phyloP scores from a whole-genome alignment of 129 eudicot genomes.

The carrot (Daucus carota) region DH1_v3.0 NC_030387.2:3672501-3673000 shows the following conservation, averaged over 20 bases:
- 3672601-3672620: constrained; percentile 74
- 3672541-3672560: constrained; percentile 25
- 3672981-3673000: constrained; percentile 76
- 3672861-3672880: constrained; percentile 48
- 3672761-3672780: neutral
- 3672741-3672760: neutral
- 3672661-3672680: neutral
- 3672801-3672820: constrained; percentile 66
- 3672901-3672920: constrained; percentile 74
- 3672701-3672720: neutral
- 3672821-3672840: constrained; percentile 60
- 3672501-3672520: neutral
- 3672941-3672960: constrained; percentile 75
- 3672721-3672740: neutral
- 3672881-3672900: constrained; percentile 42
- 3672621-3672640: constrained; percentile 53
- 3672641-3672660: neutral
- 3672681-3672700: neutral
- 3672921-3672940: constrained; percentile 82
- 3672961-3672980: constrained; percentile 56
- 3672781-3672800: neutral
- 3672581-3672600: constrained; percentile 93
- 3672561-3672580: constrained; percentile 77
- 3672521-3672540: neutral
- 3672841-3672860: constrained; percentile 92